A percentile compares a stretch with the other conserved stretches of the same genome.
Conservation (phyloP, 441 rosid genomes). For the Kokia cookei region DNA sequence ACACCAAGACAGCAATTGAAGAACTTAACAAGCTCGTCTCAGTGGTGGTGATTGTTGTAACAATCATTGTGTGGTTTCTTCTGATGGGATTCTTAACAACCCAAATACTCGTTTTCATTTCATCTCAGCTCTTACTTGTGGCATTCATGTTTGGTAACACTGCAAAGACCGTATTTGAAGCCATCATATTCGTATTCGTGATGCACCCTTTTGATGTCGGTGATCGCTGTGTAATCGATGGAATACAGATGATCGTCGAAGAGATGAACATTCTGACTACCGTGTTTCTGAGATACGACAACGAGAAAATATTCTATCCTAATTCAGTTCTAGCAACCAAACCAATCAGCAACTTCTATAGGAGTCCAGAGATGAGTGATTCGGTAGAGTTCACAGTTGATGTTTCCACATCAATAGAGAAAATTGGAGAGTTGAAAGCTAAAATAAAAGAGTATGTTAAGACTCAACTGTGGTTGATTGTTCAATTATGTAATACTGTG, state of each 20-base stretch:
- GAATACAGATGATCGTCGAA: slow-evolving; percentile 45
- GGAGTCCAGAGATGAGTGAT: slow-evolving; percentile 22
- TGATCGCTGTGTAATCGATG: slow-evolving; percentile 57
- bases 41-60: slow-evolving; percentile 15
- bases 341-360: slow-evolving; percentile 21
- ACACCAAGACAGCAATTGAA: slow-evolving; percentile 58
- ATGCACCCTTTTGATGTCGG: slow-evolving; percentile 62
- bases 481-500: neutral
- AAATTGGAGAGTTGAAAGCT: slow-evolving; percentile 11
- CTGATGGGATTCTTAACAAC: slow-evolving; percentile 13
- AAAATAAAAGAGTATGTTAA: slow-evolving; percentile 9
- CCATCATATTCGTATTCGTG: slow-evolving; percentile 56
- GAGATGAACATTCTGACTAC: slow-evolving; percentile 42
- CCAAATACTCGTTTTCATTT: slow-evolving; percentile 10
- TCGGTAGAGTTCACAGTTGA: slow-evolving; percentile 7
- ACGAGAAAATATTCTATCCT: slow-evolving; percentile 40
- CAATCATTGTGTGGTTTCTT: slow-evolving; percentile 6
- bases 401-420: slow-evolving; percentile 14
- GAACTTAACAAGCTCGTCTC: slow-evolving; percentile 52
- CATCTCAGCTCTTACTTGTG: slow-evolving; percentile 10
- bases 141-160: slow-evolving; percentile 17
- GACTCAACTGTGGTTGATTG: neutral
- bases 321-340: slow-evolving; percentile 27
- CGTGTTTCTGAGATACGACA: slow-evolving; percentile 32
- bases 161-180: slow-evolving; percentile 42